Base-by-base conservation (phyloP, 331 rosid genomes). In the Phaseolus coccineus region DNA sequence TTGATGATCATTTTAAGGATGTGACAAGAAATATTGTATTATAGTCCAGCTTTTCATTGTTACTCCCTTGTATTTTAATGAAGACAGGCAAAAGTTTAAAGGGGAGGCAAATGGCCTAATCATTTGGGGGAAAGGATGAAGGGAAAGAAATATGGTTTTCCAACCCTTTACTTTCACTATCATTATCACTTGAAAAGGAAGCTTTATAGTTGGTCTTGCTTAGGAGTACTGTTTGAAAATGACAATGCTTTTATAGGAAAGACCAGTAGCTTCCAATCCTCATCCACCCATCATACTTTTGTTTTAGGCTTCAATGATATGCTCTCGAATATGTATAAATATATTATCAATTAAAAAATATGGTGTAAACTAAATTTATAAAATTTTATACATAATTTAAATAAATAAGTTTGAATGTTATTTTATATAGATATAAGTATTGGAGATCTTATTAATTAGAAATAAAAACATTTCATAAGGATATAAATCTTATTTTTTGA, bases 181-280 rank as follows among this genome's bases (percentile, higher is more conserved):
- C 94, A 93, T 88, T 84, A 81, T 89, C 88, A 73, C 94, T 89
- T 88, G 88, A 84, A 93, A 91, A 89, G 88, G 83, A 91, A 88
- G 97, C 93, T 88, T 87, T 93, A 82, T 87, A 84, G 81, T 85
- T 88, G 87, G 88, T 77, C 80, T 53, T 68, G 84, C 67, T 73
- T 69, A 55, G 57, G 81, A 88, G 47, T 42, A 42, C 86, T 46
- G 15, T 31, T 39, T 57, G 90, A 92, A 87, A 90, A 83, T 63
- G 90, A 87, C 89, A 24, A 58, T 56, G 70, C 83, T 84, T 80
- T 81, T 77, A 13, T 70, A 53, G 61, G 53, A 68, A 76, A 64
- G 52, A 58, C 72, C 52, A 66, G 70, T 79, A 75, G 33, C 77
- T 79, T 71, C 78, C 58, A 25, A 51, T 68, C 58, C 27, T 28